Evolutionary conservation across 2,329 filamentous ascomycete species (phyloP).

Genomic region (Fusarium penzigii): DNA sequence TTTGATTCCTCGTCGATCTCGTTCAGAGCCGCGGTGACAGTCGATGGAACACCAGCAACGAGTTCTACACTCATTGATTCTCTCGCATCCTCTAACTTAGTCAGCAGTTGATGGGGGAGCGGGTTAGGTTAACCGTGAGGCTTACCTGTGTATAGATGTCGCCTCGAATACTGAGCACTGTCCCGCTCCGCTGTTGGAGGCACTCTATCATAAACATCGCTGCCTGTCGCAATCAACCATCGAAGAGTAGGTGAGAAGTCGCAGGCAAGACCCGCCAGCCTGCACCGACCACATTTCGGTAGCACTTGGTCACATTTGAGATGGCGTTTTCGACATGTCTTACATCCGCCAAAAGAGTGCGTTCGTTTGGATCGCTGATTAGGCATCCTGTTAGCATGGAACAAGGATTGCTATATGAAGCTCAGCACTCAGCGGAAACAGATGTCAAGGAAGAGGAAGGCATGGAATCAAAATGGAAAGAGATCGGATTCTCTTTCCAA

Average conservation of each 20-base stretch:
- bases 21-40: slow-evolving; percentile 16
- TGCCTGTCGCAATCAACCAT: slow-evolving; percentile 20
- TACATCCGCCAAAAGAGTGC: slow-evolving; percentile 24
- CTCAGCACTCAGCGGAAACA: not conserved
- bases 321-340: slow-evolving; percentile 25
- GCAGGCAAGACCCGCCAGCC: slow-evolving; percentile 15
- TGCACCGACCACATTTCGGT: slow-evolving; percentile 19
- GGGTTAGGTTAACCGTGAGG: too few species aligned
- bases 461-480: not conserved
- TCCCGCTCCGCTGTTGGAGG: slow-evolving; percentile 12
- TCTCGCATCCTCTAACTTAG: slow-evolving; percentile 15
- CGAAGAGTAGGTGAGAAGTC: slow-evolving; percentile 21
- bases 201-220: slow-evolving; percentile 19
- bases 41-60: slow-evolving; percentile 9
- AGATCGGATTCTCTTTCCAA: not conserved
- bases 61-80: slow-evolving; percentile 19
- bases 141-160: slow-evolving; percentile 22
- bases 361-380: slow-evolving; percentile 18
- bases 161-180: slow-evolving; percentile 15
- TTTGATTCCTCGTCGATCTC: slow-evolving; percentile 24
- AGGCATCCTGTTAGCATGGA: slow-evolving; percentile 3
- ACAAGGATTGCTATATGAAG: too few species aligned
- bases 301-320: slow-evolving; percentile 23
- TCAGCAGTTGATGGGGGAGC: too few species aligned
- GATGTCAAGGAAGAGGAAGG: not conserved